These are phyloP conservation scores for Citrullus colocynthis DNA, from an alignment of 306 rosid genomes.

Conservation along the genomic window DNA sequence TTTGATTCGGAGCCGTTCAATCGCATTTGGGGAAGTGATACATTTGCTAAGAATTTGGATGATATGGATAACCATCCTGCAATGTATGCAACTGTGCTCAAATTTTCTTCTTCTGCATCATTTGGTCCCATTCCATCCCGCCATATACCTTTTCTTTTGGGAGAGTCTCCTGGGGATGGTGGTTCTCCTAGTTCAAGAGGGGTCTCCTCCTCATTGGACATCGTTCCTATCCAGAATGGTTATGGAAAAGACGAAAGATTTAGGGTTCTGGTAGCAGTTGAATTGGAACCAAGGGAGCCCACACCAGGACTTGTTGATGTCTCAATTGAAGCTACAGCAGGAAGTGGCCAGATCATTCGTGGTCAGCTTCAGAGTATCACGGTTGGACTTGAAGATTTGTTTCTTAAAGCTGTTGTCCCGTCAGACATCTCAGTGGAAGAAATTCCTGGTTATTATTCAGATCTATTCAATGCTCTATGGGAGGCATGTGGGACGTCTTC, in stretches of 20 bases:
- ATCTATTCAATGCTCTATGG: conserved; percentile 78
- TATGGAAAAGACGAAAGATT: conserved; percentile 38
- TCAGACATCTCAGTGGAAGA: conserved; percentile 33
- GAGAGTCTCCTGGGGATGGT: conserved; percentile 42
- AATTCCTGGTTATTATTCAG: conserved; percentile 41
- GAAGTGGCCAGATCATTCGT: conserved; percentile 64
- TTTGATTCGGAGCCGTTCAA: conserved; percentile 57
- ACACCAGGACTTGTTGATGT: conserved; percentile 80
- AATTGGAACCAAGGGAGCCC: conserved; percentile 91
- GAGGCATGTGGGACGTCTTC: conserved; percentile 80
- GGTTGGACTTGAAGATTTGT: conserved; percentile 92
- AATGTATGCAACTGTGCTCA: conserved; percentile 74
- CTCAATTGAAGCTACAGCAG: conserved; percentile 69
- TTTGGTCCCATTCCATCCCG: conserved; percentile 63
- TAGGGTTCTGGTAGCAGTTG: conserved; percentile 47
- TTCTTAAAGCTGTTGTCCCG: conserved; percentile 68
- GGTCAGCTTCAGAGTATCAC: conserved; percentile 75
- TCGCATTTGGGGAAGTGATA: conserved; percentile 37
- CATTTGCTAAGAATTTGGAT: conserved; percentile 28
- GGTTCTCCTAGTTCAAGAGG: conserved; percentile 27
- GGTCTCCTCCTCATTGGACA: conserved; percentile 33
- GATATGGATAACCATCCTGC: conserved; percentile 67
- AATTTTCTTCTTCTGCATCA: conserved; percentile 77
- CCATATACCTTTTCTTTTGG: conserved; percentile 84
- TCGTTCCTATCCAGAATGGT: conserved; percentile 53